These are phyloP conservation scores for Dujonia santamariae DNA, from an alignment of 1,139 yeast species.

Conservation along the genomic window DNA sequence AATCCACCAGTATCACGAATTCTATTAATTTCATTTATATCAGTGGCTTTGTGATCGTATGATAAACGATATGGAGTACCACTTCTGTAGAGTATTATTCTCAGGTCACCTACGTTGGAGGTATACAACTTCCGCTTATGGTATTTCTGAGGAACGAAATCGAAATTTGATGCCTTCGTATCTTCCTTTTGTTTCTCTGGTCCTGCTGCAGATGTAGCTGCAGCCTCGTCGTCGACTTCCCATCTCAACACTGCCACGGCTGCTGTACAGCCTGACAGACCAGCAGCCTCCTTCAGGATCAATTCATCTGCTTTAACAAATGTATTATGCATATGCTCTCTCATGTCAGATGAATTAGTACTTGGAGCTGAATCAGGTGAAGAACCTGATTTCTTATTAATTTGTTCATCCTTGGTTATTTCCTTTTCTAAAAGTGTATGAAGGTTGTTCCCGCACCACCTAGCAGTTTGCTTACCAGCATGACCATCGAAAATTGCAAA, in stretches of 20 bases:
- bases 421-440: constrained; percentile 64
- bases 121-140: constrained; percentile 80
- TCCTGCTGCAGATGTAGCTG: background rate
- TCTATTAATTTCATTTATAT: constrained; percentile 70
- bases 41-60: constrained; percentile 94
- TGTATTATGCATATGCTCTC: constrained; percentile 54
- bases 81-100: constrained; percentile 72
- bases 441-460: constrained; percentile 90
- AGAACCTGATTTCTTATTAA: background rate
- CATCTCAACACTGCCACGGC: constrained; percentile 90
- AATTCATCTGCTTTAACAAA: constrained; percentile 74
- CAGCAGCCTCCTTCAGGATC: constrained; percentile 58
- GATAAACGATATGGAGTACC: constrained; percentile 77
- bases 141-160: constrained; percentile 40
- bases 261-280: constrained; percentile 88
- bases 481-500: constrained; percentile 98
- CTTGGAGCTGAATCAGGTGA: constrained; percentile 8
- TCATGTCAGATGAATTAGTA: constrained; percentile 35
- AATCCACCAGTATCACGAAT: constrained; percentile 81
- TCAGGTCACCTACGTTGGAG: constrained; percentile 93
- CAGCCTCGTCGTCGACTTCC: constrained; percentile 47
- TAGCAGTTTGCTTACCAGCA: constrained; percentile 91
- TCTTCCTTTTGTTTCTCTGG: constrained; percentile 3
- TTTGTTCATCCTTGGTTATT: constrained; percentile 22
- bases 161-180: constrained; percentile 26